Percentiles rank a stretch among this genome's conserved stretches.
These are phyloP conservation scores for Pseudocercospora cruenta DNA, from an alignment of 2,329 filamentous ascomycete genomes.

Conservation along the genomic window DNA sequence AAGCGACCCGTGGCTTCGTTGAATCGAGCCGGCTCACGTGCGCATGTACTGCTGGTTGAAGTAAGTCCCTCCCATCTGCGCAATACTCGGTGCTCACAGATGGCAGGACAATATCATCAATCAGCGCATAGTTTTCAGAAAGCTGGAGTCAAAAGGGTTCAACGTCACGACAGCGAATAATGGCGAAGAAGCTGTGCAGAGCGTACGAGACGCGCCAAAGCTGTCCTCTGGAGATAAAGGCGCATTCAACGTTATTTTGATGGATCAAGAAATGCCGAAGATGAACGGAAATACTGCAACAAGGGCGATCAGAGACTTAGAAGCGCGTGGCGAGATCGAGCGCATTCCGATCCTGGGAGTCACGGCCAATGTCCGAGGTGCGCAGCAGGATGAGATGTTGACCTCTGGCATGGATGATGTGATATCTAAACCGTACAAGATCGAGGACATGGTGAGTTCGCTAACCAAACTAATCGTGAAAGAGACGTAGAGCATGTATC, in stretches of 20 bases:
- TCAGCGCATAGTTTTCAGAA: constrained; percentile 36
- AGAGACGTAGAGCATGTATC: constrained; percentile 6
- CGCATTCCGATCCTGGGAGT: constrained; percentile 39
- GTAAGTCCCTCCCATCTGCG: constrained; percentile 7
- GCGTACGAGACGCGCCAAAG: constrained; percentile 27
- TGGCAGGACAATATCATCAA: constrained; percentile 36
- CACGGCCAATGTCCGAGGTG: constrained; percentile 40
- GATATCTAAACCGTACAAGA: constrained; percentile 40
- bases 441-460: constrained; percentile 36
- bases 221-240: constrained; percentile 21
- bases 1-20: constrained; percentile 1
- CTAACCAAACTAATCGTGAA: constrained; percentile 10
- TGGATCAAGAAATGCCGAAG: constrained; percentile 42
- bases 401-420: constrained; percentile 40
- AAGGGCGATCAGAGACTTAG: constrained; percentile 33
- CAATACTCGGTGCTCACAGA: neutral
- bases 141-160: constrained; percentile 33
- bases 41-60: constrained; percentile 33
- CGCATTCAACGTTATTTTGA: constrained; percentile 37
- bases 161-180: constrained; percentile 39
- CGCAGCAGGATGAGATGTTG: constrained; percentile 38
- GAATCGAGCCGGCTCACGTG: constrained; percentile 10
- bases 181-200: constrained; percentile 38
- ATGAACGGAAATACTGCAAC: constrained; percentile 39
- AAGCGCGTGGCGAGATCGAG: constrained; percentile 26